These are phyloP conservation scores for Hypoxylon fuscum DNA, from an alignment of 495 filamentous ascomycete species.

Conservation along the genomic window DNA sequence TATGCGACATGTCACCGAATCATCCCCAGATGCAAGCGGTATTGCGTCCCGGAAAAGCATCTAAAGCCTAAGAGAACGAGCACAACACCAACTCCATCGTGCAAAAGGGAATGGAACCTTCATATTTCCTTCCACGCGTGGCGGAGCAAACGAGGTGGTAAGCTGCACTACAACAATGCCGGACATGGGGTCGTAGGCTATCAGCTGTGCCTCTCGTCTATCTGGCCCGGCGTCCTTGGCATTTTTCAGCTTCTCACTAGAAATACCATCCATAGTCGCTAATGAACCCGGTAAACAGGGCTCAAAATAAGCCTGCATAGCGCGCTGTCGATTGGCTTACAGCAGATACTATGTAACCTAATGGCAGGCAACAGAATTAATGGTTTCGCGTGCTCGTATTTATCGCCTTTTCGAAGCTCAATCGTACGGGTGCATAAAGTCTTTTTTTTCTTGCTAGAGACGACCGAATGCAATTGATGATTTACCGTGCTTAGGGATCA, in stretches of 20 bases:
- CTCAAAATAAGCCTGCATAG: slow-evolving; percentile 3
- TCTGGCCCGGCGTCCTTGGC: slow-evolving; percentile 15
- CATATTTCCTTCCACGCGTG: slow-evolving; percentile 14
- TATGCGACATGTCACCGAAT: slow-evolving; percentile 29
- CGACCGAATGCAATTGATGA: too few species aligned
- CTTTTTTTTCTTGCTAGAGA: too few species aligned
- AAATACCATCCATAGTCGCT: slow-evolving; percentile 2
- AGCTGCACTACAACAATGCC: background rate
- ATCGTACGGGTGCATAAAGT: too few species aligned
- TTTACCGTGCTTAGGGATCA: too few species aligned
- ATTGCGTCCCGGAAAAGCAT: background rate
- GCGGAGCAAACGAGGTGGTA: slow-evolving; percentile 20
- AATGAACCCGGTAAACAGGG: slow-evolving; percentile 7
- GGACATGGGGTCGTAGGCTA: slow-evolving; percentile 12
- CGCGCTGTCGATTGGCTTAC: slow-evolving; percentile 11
- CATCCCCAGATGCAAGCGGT: background rate
- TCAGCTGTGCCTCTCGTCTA: background rate
- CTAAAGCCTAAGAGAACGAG: background rate
- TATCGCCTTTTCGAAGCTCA: too few species aligned
- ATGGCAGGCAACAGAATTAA: background rate
- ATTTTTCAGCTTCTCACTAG: slow-evolving; percentile 26
- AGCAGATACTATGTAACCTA: too few species aligned
- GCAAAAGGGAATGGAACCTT: background rate
- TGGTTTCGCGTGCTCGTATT: too few species aligned
- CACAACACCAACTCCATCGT: background rate